Conservation (phyloP, 108 stramenopile genomes). For the Schizochytrium sp. region DNA sequence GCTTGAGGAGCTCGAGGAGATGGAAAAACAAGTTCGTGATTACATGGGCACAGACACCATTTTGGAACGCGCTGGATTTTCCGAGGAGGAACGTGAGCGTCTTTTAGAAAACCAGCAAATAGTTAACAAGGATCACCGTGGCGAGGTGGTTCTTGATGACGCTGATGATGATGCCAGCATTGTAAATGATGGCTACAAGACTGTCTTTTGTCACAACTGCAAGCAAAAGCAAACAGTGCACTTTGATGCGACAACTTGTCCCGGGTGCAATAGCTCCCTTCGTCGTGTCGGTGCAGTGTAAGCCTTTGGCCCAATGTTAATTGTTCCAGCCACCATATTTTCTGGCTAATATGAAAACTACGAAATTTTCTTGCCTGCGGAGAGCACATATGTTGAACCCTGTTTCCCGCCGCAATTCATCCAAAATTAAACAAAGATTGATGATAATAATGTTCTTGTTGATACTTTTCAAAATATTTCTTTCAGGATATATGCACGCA, state of each 20-base stretch:
- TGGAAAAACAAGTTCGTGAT: neutral
- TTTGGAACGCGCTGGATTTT: neutral
- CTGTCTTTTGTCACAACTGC: constrained; percentile 7
- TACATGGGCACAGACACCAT: constrained; percentile 1
- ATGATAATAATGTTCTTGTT: too few relatives aligned
- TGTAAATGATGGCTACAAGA: neutral
- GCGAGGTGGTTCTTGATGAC: neutral
- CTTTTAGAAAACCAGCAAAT: constrained; percentile 3
- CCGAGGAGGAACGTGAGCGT: neutral
- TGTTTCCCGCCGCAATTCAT: too few relatives aligned
- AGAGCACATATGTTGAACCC: too few relatives aligned
- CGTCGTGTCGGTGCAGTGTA: too few relatives aligned
- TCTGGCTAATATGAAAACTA: neutral
- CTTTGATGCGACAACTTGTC: neutral
- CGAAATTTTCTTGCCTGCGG: neutral
- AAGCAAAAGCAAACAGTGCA: neutral
- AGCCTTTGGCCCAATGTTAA: too few relatives aligned
- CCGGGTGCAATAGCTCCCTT: neutral
- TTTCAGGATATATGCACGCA: too few relatives aligned
- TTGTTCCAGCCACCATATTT: too few relatives aligned
- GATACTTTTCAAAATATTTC: too few relatives aligned
- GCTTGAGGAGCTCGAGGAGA: neutral
- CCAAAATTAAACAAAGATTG: too few relatives aligned
- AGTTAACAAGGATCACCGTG: neutral
- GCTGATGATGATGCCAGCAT: neutral